Conservation (phyloP, 2,329 filamentous ascomycete species). For the Fusarium nematophilum region DNA sequence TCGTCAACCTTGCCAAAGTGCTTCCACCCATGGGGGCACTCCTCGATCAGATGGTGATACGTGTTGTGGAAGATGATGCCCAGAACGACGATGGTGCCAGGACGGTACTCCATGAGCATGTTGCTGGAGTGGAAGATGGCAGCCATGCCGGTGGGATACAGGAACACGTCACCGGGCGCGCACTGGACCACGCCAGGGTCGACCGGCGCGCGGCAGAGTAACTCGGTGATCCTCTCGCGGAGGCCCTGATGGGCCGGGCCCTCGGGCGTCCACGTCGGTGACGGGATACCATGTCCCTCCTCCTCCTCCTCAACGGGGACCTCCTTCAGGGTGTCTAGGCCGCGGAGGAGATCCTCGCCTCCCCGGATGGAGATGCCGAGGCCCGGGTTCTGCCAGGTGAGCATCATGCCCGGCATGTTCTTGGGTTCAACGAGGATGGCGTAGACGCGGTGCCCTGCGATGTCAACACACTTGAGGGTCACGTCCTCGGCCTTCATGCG, state of each 20-base stretch:
- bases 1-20: constrained; percentile 59
- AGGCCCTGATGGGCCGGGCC: constrained; percentile 52
- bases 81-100: constrained; percentile 55
- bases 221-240: constrained; percentile 53
- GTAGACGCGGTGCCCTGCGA: constrained; percentile 57
- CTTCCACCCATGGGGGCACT: constrained; percentile 56
- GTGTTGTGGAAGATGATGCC: constrained; percentile 65
- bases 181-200: constrained; percentile 43
- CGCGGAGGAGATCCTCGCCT: constrained; percentile 56
- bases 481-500: constrained; percentile 51
- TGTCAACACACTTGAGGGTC: constrained; percentile 54
- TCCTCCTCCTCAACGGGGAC: constrained; percentile 43
- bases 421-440: constrained; percentile 54
- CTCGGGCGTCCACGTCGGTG: constrained; percentile 55
- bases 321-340: constrained; percentile 50
- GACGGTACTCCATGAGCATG: constrained; percentile 49
- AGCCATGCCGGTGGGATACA: constrained; percentile 67
- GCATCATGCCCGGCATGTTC: constrained; percentile 51
- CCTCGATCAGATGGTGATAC: constrained; percentile 59
- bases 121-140: constrained; percentile 58
- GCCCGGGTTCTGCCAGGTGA: constrained; percentile 60
- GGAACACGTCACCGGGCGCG: constrained; percentile 56
- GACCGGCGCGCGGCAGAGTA: constrained; percentile 56
- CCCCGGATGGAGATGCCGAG: constrained; percentile 59
- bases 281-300: constrained; percentile 36